Conservation (phyloP, 495 filamentous ascomycete species). For the Penicillium nucicola region DNA sequence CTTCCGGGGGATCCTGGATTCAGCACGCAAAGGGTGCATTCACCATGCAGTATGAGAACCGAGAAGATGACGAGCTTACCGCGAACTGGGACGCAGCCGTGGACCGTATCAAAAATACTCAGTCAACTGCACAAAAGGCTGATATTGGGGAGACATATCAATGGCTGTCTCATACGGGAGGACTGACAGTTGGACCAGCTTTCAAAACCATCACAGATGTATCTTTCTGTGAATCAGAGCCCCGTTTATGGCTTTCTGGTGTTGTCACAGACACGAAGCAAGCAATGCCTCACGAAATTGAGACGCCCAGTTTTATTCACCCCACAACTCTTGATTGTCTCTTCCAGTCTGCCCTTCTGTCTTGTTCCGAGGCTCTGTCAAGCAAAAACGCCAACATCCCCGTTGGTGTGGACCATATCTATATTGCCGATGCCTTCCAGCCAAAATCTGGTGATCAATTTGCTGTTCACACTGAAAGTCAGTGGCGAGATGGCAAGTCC, state of each 20-base stretch:
- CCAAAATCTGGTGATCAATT: slow-evolving; percentile 15
- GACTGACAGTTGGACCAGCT: slow-evolving; percentile 21
- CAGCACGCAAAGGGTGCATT: slow-evolving; percentile 23
- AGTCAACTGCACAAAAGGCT: slow-evolving; percentile 4
- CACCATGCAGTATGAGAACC: slow-evolving; percentile 8
- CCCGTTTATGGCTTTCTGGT: slow-evolving; percentile 12
- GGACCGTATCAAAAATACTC: slow-evolving; percentile 13
- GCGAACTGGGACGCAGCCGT: slow-evolving; percentile 15
- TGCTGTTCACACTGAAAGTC: slow-evolving; percentile 14
- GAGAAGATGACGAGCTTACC: slow-evolving; percentile 1
- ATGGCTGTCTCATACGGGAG: slow-evolving; percentile 23
- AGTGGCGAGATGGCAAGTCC: slow-evolving; percentile 12
- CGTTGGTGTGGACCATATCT: slow-evolving; percentile 19
- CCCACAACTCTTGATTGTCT: slow-evolving; percentile 33
- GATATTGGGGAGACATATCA: slow-evolving; percentile 17
- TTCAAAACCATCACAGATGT: slow-evolving; percentile 17
- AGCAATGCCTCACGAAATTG: slow-evolving; percentile 18
- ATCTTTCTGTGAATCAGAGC: slow-evolving; percentile 21
- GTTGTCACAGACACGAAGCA: slow-evolving; percentile 20
- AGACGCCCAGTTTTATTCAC: slow-evolving; percentile 26
- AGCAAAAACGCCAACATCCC: slow-evolving; percentile 21
- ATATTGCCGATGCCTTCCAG: slow-evolving; percentile 14
- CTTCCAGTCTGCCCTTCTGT: slow-evolving; percentile 26
- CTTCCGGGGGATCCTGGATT: slow-evolving; percentile 19
- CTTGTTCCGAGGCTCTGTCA: slow-evolving; percentile 13